Percentiles rank a stretch among this genome's conserved stretches.
Evolutionary conservation across 768 basidiomycete species (phyloP).

Genomic region (Leccinum fibrillosum): DNA sequence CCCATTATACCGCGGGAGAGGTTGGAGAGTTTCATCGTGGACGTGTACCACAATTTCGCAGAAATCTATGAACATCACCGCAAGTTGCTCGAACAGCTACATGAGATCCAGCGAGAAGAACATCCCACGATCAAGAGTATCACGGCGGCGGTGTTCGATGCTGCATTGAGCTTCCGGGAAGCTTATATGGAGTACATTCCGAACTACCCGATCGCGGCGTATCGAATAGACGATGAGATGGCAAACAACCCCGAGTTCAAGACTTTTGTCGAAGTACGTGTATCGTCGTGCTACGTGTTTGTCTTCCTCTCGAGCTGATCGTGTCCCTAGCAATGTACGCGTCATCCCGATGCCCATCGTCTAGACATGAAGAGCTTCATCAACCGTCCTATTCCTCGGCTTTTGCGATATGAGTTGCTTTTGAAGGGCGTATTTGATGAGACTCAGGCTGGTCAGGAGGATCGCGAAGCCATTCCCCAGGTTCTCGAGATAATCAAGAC

Average conservation of each 20-base stretch:
- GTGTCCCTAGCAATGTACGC: constrained; percentile 40
- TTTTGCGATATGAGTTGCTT: constrained; percentile 85
- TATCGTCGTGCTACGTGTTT: neutral
- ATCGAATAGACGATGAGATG: constrained; percentile 85
- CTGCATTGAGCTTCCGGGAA: constrained; percentile 84
- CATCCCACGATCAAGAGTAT: constrained; percentile 76
- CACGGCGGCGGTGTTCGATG: constrained; percentile 82
- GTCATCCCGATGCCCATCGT: constrained; percentile 74
- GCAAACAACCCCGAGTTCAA: constrained; percentile 78
- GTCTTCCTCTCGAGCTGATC: constrained; percentile 1
- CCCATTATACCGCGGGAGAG: constrained; percentile 73
- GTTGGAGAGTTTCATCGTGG: constrained; percentile 73
- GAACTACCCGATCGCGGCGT: constrained; percentile 91
- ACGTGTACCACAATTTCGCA: constrained; percentile 86
- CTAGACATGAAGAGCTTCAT: constrained; percentile 94
- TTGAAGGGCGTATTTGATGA: constrained; percentile 78
- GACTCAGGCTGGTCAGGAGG: constrained; percentile 72
- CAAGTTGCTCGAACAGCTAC: constrained; percentile 73
- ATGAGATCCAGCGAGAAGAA: constrained; percentile 86
- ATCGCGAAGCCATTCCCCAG: constrained; percentile 76
- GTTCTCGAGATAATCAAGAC: constrained; percentile 85
- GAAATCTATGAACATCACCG: constrained; percentile 75
- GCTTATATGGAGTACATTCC: constrained; percentile 92
- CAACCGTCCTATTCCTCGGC: constrained; percentile 85
- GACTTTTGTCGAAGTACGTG: constrained; percentile 71